Evolutionary conservation across 495 filamentous ascomycete genomes (phyloP), one percentile per base, ranked within the genome.

Genomic region (Parathielavia appendiculata): DNA sequence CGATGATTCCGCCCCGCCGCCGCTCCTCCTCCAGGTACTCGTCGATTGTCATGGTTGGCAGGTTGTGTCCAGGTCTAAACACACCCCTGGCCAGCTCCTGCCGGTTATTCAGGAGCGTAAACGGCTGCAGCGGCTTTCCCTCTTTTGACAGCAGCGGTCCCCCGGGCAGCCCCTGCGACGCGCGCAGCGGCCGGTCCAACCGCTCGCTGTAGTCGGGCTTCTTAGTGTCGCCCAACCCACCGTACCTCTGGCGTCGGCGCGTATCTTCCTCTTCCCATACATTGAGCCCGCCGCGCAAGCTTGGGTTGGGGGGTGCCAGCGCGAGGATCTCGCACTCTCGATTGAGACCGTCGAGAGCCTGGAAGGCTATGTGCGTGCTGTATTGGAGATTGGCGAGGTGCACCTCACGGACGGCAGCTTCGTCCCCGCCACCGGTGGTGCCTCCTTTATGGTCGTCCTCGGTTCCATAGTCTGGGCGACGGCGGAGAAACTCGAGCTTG

Each of bases 41-140:
- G 62, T 98, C 95, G 58, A 98, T 97, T 0, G 83, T 89, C 93
- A 97, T 97, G 0, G 95, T 97, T 10, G 93, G 93, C 43, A 98
- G 74, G 71, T 88, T 96, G 69, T 98, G 93, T 9, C 92, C 88
- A 3, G 91, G 83, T 53, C 87, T 81, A 71, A 98, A 98, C 4
- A 97, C 92, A 5, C 92, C 90, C 47, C 86, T 75, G 54, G 85
- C 86, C 41, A 96, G 71, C 62, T 88, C 81, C 65, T 91, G 83
- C 6, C 93, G 82, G 52, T 81, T 88, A 64, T 87, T 85, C 1
- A 93, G 75, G 35, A 98, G 69, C 4, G 91, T 97, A 65, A 98
- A 97, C 4, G 92, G 95, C 59, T 91, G 84, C 58, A 97, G 75
- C 20, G 95, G 95, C 63, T 88, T 96, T 34, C 93, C 93, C 56